Evolutionary conservation across 1,139 yeast species (phyloP), one percentile per base, ranked within the genome.

Genomic region (Protomyces macrosporus): DNA sequence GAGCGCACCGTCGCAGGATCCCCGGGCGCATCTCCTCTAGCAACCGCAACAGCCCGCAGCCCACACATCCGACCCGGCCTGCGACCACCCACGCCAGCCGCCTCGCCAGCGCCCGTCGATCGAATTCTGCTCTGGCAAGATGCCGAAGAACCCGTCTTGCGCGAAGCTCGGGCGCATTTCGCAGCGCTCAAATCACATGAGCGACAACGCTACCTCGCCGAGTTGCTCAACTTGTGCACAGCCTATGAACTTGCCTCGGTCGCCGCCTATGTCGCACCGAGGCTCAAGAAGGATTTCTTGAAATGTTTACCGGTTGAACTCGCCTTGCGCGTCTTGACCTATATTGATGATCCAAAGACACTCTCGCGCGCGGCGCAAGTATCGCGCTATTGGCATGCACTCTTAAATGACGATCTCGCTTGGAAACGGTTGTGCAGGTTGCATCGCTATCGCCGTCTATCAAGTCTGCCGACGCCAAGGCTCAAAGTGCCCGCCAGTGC

Each of bases 201-300:
- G 54, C 65, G 68, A 23, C 63, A 67, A 53, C 59, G 67, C 12
- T 70, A 74, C 50, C 67, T 76, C 51, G 64, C 70, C 54, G 68
- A 69, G 45, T 66, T 77, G 59, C 69, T 77, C 34, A 65, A 68
- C 37, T 67, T 67, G 36, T 74, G 75, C 54, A 72, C 72, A 35
- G 62, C 71, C 73, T 88, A 95, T 30, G 90, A 88, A 72, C 77
- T 93, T 36, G 86, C 95, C 12, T 84, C 84, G 65, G 81, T 90
- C 4, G 82, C 89, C 5, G 86, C 86, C 70, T 95, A 87, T 72
- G 87, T 93, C 14, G 82, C 86, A 34, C 82, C 86, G 40, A 76
- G 90, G 73, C 85, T 93, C 65, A 84, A 89, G 69, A 87, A 89
- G 66, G 98, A 93, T 75, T 95, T 93, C 70, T 86, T 93, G 66